A percentile compares a stretch with the other conserved stretches of the same genome.
These are phyloP conservation scores for Suillus hirtellus DNA, from an alignment of 768 basidiomycete genomes.

Conservation along the genomic window DNA sequence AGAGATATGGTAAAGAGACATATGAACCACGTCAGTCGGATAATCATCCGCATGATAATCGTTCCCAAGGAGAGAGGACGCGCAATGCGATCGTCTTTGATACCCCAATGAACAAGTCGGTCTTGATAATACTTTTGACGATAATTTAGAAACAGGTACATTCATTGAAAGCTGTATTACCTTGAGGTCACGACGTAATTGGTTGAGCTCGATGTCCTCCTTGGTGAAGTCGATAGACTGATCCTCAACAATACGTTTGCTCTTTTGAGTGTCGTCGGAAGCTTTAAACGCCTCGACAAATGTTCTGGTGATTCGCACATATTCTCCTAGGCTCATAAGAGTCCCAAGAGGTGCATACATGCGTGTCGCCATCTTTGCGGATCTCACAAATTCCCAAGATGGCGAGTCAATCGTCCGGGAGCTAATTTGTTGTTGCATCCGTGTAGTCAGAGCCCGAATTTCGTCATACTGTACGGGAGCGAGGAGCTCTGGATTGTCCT, in stretches of 20 bases:
- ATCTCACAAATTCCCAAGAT: constrained; percentile 76
- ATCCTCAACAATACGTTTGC: constrained; percentile 24
- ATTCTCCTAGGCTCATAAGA: constrained; percentile 79
- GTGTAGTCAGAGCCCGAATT: constrained; percentile 60
- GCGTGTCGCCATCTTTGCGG: constrained; percentile 72
- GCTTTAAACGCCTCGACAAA: constrained; percentile 79
- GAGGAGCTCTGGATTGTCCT: constrained; percentile 74
- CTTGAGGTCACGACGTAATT: constrained; percentile 58
- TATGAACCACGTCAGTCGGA: constrained; percentile 65
- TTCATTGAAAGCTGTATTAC: constrained; percentile 33
- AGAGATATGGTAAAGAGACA: constrained; percentile 65
- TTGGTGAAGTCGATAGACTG: constrained; percentile 25
- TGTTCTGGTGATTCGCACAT: constrained; percentile 70
- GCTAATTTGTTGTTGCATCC: constrained; percentile 68
- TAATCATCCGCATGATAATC: constrained; percentile 61
- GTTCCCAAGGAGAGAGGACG: constrained; percentile 54
- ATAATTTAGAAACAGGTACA: constrained; percentile 7
- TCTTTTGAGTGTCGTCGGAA: constrained; percentile 30
- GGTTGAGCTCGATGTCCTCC: constrained; percentile 31
- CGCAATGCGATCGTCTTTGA: constrained; percentile 87
- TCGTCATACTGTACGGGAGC: constrained; percentile 61
- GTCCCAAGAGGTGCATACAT: constrained; percentile 91
- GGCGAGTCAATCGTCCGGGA: constrained; percentile 83
- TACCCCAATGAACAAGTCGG: constrained; percentile 58
- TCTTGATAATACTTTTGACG: constrained; percentile 68